Conservation (phyloP, 768 basidiomycete genomes). For the Termitomyces sp. region DNA sequence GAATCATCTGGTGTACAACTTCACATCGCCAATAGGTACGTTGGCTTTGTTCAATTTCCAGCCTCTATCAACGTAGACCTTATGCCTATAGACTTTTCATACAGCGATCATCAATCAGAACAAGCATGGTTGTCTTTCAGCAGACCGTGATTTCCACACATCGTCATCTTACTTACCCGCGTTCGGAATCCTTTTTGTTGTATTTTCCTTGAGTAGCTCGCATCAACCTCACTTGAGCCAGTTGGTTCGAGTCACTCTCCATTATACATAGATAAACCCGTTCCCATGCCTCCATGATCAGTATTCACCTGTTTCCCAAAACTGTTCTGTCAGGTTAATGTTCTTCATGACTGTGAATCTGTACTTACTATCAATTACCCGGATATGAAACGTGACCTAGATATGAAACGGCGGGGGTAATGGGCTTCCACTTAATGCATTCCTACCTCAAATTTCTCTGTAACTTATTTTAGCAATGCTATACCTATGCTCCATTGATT, state of each 20-base stretch:
- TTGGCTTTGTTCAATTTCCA: background rate
- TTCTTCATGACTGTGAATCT: background rate
- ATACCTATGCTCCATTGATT: no score
- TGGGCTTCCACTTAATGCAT: no score
- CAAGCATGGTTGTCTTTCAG: constrained; percentile 30
- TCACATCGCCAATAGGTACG: constrained; percentile 67
- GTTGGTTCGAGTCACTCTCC: background rate
- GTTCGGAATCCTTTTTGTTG: background rate
- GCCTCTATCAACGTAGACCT: background rate
- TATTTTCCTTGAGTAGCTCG: background rate
- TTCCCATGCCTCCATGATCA: background rate
- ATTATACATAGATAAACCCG: background rate
- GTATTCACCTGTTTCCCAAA: background rate
- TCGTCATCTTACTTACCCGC: background rate
- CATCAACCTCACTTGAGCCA: background rate
- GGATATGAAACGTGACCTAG: no score
- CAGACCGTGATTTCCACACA: constrained; percentile 16
- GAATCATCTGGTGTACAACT: constrained; percentile 56
- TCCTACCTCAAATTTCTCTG: no score
- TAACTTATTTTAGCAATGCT: no score
- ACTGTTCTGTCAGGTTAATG: background rate
- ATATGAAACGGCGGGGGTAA: no score
- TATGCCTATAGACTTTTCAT: constrained; percentile 20
- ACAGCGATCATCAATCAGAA: constrained; percentile 11
- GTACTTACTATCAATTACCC: no score